phyloP scores from a whole-genome alignment of 169 alveolate species.

The Babesia bovis region DNA sequence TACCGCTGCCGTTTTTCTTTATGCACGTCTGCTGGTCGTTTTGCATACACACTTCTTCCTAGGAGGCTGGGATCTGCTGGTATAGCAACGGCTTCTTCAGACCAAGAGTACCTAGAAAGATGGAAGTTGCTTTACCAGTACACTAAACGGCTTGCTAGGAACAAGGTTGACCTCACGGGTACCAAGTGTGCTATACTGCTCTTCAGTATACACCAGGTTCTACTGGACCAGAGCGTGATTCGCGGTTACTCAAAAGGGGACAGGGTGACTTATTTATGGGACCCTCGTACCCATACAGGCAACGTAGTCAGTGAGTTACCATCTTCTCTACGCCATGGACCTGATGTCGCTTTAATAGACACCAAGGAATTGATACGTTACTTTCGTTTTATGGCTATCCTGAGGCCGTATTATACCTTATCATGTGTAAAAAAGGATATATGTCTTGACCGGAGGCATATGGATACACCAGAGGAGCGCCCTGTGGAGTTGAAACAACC shows the following conservation, averaged over 20 bases:
- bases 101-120: neutral
- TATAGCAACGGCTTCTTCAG: no score
- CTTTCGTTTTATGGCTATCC: constrained; percentile 22
- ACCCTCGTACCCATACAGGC: constrained; percentile 11
- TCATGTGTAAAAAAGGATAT: neutral
- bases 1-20: neutral
- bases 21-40: no score
- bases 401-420: constrained; percentile 34
- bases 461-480: neutral
- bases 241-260: neutral
- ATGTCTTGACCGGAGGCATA: neutral
- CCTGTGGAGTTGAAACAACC: neutral
- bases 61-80: no score
- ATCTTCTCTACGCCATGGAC: neutral
- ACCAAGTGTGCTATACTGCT: constrained; percentile 37
- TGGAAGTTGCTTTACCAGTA: constrained; percentile 46
- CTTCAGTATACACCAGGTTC: constrained; percentile 13
- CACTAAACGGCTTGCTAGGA: constrained; percentile 35
- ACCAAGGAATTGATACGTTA: constrained; percentile 20
- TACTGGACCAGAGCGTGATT: constrained; percentile 27
- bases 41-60: no score
- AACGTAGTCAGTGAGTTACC: neutral
- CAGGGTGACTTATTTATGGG: constrained; percentile 23
- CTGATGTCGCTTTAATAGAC: neutral
- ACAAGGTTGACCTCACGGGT: constrained; percentile 30